phyloP scores from a whole-genome alignment of 75 land plant species.

The Picea glauca region DNA sequence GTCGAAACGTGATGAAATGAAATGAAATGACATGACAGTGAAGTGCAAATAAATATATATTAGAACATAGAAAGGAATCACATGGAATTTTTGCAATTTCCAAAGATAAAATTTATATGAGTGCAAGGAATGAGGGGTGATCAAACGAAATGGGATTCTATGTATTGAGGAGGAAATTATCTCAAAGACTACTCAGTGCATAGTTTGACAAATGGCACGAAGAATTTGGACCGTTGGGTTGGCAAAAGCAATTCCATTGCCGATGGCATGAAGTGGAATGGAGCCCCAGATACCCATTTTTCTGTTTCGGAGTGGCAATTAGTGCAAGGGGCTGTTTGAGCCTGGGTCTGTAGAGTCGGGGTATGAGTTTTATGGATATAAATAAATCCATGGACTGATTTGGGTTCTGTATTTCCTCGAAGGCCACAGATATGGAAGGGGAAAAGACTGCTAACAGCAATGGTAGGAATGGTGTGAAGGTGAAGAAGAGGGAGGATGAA shows the following conservation, averaged over 20 bases:
- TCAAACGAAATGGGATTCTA: background rate
- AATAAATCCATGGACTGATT: background rate
- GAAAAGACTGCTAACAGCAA: background rate
- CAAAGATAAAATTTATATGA: background rate
- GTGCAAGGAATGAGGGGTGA: background rate
- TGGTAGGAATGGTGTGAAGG: conserved; percentile 7
- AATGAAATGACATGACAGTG: too few relatives aligned
- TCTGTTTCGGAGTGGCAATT: background rate
- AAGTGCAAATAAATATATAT: too few relatives aligned
- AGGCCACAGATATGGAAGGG: background rate
- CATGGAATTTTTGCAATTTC: background rate
- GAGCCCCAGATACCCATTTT: background rate
- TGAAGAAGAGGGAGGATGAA: conserved; percentile 14
- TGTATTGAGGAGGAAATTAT: background rate
- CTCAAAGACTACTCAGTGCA: background rate
- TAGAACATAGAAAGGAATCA: too few relatives aligned
- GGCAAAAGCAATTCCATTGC: conserved; percentile 8
- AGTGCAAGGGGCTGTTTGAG: background rate
- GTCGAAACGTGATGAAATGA: too few relatives aligned
- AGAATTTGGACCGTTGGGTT: conserved; percentile 8
- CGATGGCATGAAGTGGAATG: conserved; percentile 1
- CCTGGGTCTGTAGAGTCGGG: background rate
- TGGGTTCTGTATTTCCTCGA: background rate
- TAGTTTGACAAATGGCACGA: conserved; percentile 6
- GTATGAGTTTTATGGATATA: background rate